Conservation (phyloP, 495 filamentous ascomycete species). For the Podospora comata region DNA sequence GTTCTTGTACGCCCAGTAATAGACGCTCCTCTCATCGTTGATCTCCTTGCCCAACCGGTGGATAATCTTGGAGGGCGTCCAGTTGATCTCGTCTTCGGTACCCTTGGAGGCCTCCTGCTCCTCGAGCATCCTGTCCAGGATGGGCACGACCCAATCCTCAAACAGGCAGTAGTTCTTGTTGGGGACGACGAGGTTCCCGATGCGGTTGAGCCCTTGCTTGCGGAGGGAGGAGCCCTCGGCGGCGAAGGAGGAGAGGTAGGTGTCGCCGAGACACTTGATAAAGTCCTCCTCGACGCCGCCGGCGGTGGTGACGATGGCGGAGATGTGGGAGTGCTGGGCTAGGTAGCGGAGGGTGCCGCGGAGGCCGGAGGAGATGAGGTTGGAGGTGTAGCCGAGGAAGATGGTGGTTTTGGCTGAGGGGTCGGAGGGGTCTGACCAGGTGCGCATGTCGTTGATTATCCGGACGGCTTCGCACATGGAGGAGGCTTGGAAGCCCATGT, state of each 20-base stretch:
- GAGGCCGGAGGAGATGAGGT: slow-evolving; percentile 93
- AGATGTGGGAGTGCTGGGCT: slow-evolving; percentile 86
- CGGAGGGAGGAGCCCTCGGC: slow-evolving; percentile 72
- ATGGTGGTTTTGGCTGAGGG: slow-evolving; percentile 76
- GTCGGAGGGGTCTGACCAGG: slow-evolving; percentile 66
- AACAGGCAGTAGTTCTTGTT: slow-evolving; percentile 96
- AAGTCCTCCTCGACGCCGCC: slow-evolving; percentile 98
- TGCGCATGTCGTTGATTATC: slow-evolving; percentile 92
- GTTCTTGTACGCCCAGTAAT: slow-evolving; percentile 93
- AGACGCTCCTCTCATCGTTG: slow-evolving; percentile 80
- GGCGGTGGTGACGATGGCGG: slow-evolving; percentile 88
- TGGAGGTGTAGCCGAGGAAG: slow-evolving; percentile 95
- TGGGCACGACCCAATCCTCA: slow-evolving; percentile 94
- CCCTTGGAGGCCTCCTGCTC: slow-evolving; percentile 79
- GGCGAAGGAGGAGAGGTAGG: slow-evolving; percentile 83
- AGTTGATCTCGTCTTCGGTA: slow-evolving; percentile 69
- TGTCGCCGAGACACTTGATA: slow-evolving; percentile 94
- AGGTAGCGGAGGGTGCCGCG: slow-evolving; percentile 88
- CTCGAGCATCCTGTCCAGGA: slow-evolving; percentile 83
- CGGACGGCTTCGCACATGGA: slow-evolving; percentile 77
- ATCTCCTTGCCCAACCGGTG: slow-evolving; percentile 85
- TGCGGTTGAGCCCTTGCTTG: slow-evolving; percentile 82
- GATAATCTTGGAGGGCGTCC: slow-evolving; percentile 89
- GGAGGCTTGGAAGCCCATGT: slow-evolving; percentile 90
- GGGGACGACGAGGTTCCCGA: slow-evolving; percentile 93